Evolutionary conservation across 176 grass and related monocot genomes (phyloP).

Genomic region (Oryza longistaminata): DNA sequence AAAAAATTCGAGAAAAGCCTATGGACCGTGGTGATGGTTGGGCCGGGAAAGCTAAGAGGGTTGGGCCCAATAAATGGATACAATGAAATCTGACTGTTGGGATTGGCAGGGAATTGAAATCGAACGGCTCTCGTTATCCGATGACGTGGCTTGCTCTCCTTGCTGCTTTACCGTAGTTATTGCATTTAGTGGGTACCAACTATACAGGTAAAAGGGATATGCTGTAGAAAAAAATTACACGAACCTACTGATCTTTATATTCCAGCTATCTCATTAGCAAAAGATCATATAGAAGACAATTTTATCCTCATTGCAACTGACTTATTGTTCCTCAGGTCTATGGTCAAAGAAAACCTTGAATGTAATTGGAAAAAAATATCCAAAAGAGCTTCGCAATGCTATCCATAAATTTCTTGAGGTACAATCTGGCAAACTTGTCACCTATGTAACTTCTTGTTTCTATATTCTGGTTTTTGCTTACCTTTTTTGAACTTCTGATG

Average conservation of each 20-base stretch:
- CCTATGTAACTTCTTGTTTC: not conserved
- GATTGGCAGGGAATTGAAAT: no score
- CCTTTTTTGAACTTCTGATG: slow-evolving; percentile 4
- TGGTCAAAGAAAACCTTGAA: slow-evolving; percentile 71
- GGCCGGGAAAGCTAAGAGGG: no score
- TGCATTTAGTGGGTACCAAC: no score
- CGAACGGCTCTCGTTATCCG: no score
- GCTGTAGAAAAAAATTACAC: no score
- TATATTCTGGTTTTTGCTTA: not conserved
- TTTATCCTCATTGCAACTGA: not conserved
- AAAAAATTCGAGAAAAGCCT: no score
- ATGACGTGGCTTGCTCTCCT: no score
- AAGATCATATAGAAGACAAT: slow-evolving; percentile 1
- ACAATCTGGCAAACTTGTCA: slow-evolving; percentile 2
- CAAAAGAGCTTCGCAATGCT: slow-evolving; percentile 59
- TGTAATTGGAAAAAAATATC: slow-evolving; percentile 58
- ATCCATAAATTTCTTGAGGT: slow-evolving; percentile 92
- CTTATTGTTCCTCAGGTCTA: slow-evolving; percentile 44
- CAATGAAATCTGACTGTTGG: no score
- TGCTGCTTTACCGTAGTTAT: no score
- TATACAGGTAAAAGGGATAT: no score
- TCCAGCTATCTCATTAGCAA: not conserved
- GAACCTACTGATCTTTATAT: not conserved
- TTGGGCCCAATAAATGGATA: no score
- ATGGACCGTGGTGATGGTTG: no score